Base-by-base conservation (phyloP, 2,329 filamentous ascomycete genomes). In the Colletotrichum abscissum region DNA sequence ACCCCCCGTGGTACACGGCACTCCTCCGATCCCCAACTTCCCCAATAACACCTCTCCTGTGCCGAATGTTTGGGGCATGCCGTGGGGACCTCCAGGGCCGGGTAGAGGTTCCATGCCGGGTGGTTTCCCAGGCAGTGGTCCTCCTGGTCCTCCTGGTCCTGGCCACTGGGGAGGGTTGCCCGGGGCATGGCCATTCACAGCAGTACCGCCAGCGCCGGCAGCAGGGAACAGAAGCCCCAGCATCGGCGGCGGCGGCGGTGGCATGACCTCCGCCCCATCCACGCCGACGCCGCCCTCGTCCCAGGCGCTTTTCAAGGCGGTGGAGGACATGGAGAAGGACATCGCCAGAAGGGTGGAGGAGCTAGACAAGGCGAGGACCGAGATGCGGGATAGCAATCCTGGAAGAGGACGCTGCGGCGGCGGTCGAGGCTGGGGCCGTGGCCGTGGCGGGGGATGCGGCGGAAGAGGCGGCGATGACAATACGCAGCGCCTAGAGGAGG, bases 401-500 rank as follows among this genome's bases (percentile, higher is more conserved):
- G 28, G 70, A 62, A 26, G 75, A 73, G n/a, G 57, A 75, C 46
- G 63, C 64, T 30, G 75, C 76, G 58, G 62, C 64, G 42, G 63
- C 19, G 22, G 30, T 22, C 49, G 38, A 14, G 22, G 33, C 11
- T 24, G 69, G 68, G 67, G 66, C 55, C 6, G 73, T 78, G 66
- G 75, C 62, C 38, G 76, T 77, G 35, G 35, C n/a, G 60, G 59
- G 5, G 38, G 64, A 33, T 49, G 42, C 19, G 42, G 42, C 54
- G 66, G 46, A 59, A 58, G 57, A 7, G 33, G 56, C 1, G 22
- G 42, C 11, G 65, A 66, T 7, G 46, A 70, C 65, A n/a, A 22
- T 42, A 78, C 77, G 30, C 63, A 69, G 46, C 73, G 62, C 73
- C 73, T 84, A 59, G 81, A 82, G 65, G 79, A 76, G 71, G 82